These are phyloP conservation scores for Ophiostoma himal-ulmi DNA, from an alignment of 2,329 filamentous ascomycete species.

Conservation along the genomic window DNA sequence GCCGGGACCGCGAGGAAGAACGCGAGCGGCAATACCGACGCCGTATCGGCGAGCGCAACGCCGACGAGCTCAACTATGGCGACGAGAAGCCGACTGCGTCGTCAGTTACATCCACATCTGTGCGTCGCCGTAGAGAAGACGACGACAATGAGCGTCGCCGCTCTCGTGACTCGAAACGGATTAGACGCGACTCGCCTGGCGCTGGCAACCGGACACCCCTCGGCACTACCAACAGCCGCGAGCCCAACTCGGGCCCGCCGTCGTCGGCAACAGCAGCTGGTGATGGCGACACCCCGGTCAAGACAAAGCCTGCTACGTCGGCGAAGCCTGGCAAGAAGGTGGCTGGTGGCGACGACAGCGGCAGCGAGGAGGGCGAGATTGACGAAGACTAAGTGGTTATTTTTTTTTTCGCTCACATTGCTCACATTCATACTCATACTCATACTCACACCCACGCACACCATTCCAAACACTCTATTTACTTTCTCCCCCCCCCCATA, in stretches of 20 bases:
- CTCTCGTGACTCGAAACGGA: constrained; percentile 58
- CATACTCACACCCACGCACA: background rate
- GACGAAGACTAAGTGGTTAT: constrained; percentile 40
- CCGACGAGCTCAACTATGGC: constrained; percentile 88
- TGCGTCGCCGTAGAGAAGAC: constrained; percentile 69
- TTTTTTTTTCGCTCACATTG: background rate
- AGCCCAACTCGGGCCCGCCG: constrained; percentile 36
- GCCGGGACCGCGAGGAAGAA: constrained; percentile 65
- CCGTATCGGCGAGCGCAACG: constrained; percentile 59
- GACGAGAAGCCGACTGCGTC: constrained; percentile 53
- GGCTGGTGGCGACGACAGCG: constrained; percentile 42
- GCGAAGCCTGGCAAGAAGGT: background rate
- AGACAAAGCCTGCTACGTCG: background rate
- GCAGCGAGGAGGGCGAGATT: constrained; percentile 16
- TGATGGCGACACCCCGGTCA: constrained; percentile 39
- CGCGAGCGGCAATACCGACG: constrained; percentile 83
- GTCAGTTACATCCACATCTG: constrained; percentile 37
- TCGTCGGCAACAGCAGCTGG: constrained; percentile 3
- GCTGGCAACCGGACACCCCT: constrained; percentile 34
- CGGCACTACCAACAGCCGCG: constrained; percentile 23
- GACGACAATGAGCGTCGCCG: constrained; percentile 61
- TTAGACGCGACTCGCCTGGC: constrained; percentile 12
- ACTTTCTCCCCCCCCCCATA: background rate
- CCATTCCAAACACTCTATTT: no score
- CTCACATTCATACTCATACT: background rate